A percentile compares a stretch with the other conserved stretches of the same genome.
Evolutionary conservation across 1,139 yeast genomes (phyloP).

Genomic region (Kodamaea arcana): DNA sequence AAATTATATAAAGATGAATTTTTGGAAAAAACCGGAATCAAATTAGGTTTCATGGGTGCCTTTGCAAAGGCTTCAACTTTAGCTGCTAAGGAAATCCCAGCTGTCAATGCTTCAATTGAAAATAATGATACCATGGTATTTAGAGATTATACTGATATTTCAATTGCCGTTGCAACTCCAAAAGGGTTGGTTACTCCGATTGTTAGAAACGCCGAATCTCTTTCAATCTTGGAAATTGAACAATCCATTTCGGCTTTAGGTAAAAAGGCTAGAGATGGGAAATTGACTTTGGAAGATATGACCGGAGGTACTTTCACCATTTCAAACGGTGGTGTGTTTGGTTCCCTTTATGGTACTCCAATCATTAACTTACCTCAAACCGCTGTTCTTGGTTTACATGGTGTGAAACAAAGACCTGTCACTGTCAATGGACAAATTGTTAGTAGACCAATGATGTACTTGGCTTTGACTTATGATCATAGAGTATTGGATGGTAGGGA

Average conservation of each 20-base stretch:
- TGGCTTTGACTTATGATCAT: slow-evolving; percentile 97
- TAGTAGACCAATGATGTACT: slow-evolving; percentile 99
- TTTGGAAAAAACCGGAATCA: slow-evolving; percentile 88
- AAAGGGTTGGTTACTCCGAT: slow-evolving; percentile 99
- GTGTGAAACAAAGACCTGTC: slow-evolving; percentile 96
- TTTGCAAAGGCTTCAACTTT: slow-evolving; percentile 90
- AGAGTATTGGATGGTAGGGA: slow-evolving; percentile 98
- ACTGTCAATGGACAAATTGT: slow-evolving; percentile 95
- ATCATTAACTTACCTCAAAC: slow-evolving; percentile 98
- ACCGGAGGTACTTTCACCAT: slow-evolving; percentile 99
- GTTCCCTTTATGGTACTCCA: slow-evolving; percentile 97
- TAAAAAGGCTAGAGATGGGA: slow-evolving; percentile 94
- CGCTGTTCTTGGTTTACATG: slow-evolving; percentile 96
- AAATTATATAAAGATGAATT: slow-evolving; percentile 95
- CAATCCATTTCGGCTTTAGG: slow-evolving; percentile 79
- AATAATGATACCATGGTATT: slow-evolving; percentile 88
- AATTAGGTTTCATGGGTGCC: slow-evolving; percentile 98
- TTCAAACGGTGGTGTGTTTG: slow-evolving; percentile 98
- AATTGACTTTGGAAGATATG: slow-evolving; percentile 96
- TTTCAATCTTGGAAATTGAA: slow-evolving; percentile 86
- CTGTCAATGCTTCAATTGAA: slow-evolving; percentile 94
- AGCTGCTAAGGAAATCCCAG: slow-evolving; percentile 94
- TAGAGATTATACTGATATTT: slow-evolving; percentile 94
- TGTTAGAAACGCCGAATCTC: slow-evolving; percentile 93
- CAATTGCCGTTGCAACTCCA: slow-evolving; percentile 98